Percentiles rank a stretch among this genome's conserved stretches.
phyloP scores from a whole-genome alignment of 495 filamentous ascomycete species.

The Platismatia glauca region DNA sequence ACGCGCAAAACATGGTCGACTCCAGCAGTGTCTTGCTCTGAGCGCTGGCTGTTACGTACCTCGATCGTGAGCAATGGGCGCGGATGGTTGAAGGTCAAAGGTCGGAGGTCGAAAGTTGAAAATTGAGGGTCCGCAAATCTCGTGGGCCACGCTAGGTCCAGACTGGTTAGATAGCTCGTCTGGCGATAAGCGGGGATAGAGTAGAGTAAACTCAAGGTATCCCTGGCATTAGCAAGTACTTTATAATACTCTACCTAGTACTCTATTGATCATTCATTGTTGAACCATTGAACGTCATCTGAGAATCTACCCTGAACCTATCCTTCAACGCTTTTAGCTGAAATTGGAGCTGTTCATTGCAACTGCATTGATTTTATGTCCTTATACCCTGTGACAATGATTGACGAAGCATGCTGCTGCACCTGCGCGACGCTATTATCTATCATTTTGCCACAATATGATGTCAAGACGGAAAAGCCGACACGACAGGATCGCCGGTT shows the following conservation, averaged over 20 bases:
- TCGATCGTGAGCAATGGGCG: background rate
- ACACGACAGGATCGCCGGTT: conserved; percentile 41
- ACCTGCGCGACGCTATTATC: conserved; percentile 54
- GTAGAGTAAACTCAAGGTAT: background rate
- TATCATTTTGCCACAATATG: conserved; percentile 31
- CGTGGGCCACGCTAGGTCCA: conserved; percentile 9
- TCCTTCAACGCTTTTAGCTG: background rate
- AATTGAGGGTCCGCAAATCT: background rate
- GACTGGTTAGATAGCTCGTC: background rate
- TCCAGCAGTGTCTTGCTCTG: background rate
- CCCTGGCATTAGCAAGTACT: background rate
- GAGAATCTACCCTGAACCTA: no score
- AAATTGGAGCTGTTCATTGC: background rate
- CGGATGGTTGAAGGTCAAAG: background rate
- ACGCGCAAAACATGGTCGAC: background rate
- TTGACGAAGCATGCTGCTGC: conserved; percentile 51
- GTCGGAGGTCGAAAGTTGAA: background rate
- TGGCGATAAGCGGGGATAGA: conserved; percentile 4
- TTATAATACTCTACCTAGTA: no score
- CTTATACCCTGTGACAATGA: background rate
- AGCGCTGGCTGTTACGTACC: conserved; percentile 10
- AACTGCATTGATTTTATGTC: background rate
- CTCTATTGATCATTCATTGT: no score
- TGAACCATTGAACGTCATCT: no score
- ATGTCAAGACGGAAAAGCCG: conserved; percentile 49